These are phyloP conservation scores for Fusarium multiceps DNA, from an alignment of 2,329 filamentous ascomycete species.

Conservation along the genomic window DNA sequence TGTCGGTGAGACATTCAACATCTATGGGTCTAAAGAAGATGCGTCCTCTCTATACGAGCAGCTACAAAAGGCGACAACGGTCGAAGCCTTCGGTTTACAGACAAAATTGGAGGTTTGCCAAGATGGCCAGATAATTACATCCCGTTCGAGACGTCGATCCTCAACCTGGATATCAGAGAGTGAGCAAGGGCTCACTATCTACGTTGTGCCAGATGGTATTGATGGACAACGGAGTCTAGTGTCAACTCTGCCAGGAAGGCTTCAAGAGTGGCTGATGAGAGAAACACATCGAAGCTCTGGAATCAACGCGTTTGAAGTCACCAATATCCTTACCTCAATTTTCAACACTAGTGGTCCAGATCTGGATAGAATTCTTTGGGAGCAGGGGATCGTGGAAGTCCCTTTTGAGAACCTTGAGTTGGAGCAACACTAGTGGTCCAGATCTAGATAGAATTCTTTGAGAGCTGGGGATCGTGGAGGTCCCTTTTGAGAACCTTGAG, in stretches of 20 bases:
- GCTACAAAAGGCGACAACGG: constrained; percentile 5
- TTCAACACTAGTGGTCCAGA: constrained; percentile 2
- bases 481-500: constrained; percentile 10
- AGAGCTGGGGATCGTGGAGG: constrained; percentile 23
- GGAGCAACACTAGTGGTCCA: too few species aligned
- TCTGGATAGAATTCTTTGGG: too few species aligned
- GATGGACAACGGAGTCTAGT: too few species aligned
- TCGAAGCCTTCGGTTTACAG: constrained; percentile 9
- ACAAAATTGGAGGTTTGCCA: constrained; percentile 4
- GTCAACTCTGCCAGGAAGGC: background rate
- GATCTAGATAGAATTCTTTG: constrained; percentile 21
- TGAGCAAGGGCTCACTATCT: constrained; percentile 6
- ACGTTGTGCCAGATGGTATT: background rate
- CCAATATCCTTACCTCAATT: constrained; percentile 13
- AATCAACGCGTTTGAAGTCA: background rate
- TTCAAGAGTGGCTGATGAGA: constrained; percentile 25
- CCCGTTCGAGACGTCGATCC: too few species aligned
- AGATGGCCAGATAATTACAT: background rate
- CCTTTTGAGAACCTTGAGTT: too few species aligned
- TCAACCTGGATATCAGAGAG: background rate
- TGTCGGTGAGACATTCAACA: constrained; percentile 19
- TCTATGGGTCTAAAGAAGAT: constrained; percentile 6
- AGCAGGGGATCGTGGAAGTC: too few species aligned
- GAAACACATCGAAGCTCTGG: background rate
- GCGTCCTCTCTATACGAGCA: constrained; percentile 4